Percentiles rank a stretch among this genome's conserved stretches.
phyloP scores from a whole-genome alignment of 2,329 filamentous ascomycete species.

The Ceratocystis variospora region DNA sequence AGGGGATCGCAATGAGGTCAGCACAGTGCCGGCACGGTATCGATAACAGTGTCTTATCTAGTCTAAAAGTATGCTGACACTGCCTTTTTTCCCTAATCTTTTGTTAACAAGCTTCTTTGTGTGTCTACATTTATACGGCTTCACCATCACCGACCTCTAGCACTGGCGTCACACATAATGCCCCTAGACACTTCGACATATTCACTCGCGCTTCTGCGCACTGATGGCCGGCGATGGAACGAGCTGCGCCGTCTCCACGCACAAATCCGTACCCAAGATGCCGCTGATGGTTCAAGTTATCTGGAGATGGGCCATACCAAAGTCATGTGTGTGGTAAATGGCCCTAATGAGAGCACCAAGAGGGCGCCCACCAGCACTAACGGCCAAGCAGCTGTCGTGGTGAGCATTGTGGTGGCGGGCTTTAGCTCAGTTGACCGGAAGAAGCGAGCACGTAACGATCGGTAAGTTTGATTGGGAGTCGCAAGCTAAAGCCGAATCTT shows the following conservation, averaged over 20 bases:
- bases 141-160: neutral
- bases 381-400: constrained; percentile 49
- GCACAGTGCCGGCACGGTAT: neutral
- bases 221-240: constrained; percentile 87
- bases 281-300: constrained; percentile 84
- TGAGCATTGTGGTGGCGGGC: constrained; percentile 73
- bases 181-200: constrained; percentile 92
- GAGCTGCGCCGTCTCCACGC: constrained; percentile 80
- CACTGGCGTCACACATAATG: constrained; percentile 41
- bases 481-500: too few relatives aligned
- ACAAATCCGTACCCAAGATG: constrained; percentile 81
- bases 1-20: neutral
- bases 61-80: neutral
- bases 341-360: constrained; percentile 52
- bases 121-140: neutral
- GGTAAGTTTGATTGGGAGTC: constrained; percentile 37
- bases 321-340: constrained; percentile 81
- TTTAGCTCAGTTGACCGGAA: constrained; percentile 81
- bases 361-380: constrained; percentile 18
- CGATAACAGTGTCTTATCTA: neutral
- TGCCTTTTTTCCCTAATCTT: neutral
- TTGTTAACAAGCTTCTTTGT: neutral
- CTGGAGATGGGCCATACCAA: constrained; percentile 97
- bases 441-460: constrained; percentile 60
- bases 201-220: constrained; percentile 66